A percentile compares a stretch with the other conserved stretches of the same genome.
Evolutionary conservation across 148 eudicot genomes (phyloP).

Genomic region (Nepenthes gracilis): DNA sequence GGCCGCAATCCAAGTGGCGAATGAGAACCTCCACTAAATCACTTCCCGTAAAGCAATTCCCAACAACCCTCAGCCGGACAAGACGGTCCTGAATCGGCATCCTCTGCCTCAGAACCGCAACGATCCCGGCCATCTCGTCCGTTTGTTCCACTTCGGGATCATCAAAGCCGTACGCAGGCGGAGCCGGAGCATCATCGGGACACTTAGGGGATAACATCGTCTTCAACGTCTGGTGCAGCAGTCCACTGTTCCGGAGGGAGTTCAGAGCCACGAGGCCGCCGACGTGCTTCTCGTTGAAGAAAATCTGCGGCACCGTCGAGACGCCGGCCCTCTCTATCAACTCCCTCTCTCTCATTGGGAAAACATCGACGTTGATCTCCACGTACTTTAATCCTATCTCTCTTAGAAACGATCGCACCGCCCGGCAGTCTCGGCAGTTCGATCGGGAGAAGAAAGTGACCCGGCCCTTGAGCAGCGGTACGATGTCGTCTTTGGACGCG

Average conservation of each 20-base stretch:
- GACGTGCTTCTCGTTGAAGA: slow-evolving; percentile 71
- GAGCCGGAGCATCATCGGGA: slow-evolving; percentile 61
- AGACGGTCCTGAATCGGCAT: slow-evolving; percentile 76
- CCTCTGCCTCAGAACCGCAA: slow-evolving; percentile 55
- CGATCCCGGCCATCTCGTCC: slow-evolving; percentile 59
- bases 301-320: slow-evolving; percentile 64
- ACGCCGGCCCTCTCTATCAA: slow-evolving; percentile 49
- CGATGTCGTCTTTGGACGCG: background rate
- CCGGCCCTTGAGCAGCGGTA: slow-evolving; percentile 40
- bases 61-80: slow-evolving; percentile 66
- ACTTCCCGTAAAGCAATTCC: slow-evolving; percentile 59
- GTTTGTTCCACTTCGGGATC: slow-evolving; percentile 40
- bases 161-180: slow-evolving; percentile 82
- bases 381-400: slow-evolving; percentile 48
- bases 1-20: slow-evolving; percentile 37
- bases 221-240: slow-evolving; percentile 43
- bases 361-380: slow-evolving; percentile 89
- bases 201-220: slow-evolving; percentile 59
- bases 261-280: slow-evolving; percentile 85
- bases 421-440: slow-evolving; percentile 74
- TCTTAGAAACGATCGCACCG: slow-evolving; percentile 57
- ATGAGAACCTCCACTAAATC: slow-evolving; percentile 58
- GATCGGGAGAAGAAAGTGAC: slow-evolving; percentile 83
- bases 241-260: slow-evolving; percentile 61
- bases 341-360: slow-evolving; percentile 52